A percentile compares a stretch with the other conserved stretches of the same genome.
Conservation (phyloP, 2,329 filamentous ascomycete species). For the Ophiostoma sp. region DNA sequence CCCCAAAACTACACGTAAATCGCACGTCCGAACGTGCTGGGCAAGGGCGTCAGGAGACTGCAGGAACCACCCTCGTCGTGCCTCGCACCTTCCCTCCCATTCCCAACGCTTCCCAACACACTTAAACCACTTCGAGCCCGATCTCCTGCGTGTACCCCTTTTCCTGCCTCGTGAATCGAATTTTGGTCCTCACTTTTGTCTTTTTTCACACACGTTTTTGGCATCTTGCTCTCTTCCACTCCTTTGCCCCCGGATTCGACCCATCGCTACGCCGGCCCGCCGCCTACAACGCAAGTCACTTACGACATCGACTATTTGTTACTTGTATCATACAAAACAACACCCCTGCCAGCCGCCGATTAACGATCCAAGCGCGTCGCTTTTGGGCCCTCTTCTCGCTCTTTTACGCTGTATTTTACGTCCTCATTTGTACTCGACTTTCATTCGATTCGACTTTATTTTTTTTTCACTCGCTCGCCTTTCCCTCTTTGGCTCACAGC, state of each 20-base stretch:
- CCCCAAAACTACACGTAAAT: neutral
- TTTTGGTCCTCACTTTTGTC: slow-evolving; percentile 13
- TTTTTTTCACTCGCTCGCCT: neutral
- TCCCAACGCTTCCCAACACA: slow-evolving; percentile 6
- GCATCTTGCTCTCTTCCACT: neutral
- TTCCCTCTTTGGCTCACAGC: neutral
- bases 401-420: neutral
- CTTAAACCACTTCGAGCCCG: neutral
- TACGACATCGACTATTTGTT: neutral
- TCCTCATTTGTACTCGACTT: neutral
- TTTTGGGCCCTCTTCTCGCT: neutral
- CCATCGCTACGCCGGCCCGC: slow-evolving; percentile 16
- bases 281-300: neutral
- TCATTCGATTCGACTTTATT: neutral
- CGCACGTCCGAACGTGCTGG: neutral
- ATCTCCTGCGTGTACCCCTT: slow-evolving; percentile 11
- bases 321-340: neutral
- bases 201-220: slow-evolving; percentile 8
- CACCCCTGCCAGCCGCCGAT: slow-evolving; percentile 18
- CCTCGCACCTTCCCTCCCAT: slow-evolving; percentile 13
- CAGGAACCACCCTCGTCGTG: slow-evolving; percentile 7
- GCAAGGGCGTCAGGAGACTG: slow-evolving; percentile 18
- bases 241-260: slow-evolving; percentile 14
- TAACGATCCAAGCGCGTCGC: slow-evolving; percentile 14
- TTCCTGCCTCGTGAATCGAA: neutral